phyloP scores from a whole-genome alignment of 495 filamentous ascomycete species.

The Parathielavia hyrcaniae region DNA sequence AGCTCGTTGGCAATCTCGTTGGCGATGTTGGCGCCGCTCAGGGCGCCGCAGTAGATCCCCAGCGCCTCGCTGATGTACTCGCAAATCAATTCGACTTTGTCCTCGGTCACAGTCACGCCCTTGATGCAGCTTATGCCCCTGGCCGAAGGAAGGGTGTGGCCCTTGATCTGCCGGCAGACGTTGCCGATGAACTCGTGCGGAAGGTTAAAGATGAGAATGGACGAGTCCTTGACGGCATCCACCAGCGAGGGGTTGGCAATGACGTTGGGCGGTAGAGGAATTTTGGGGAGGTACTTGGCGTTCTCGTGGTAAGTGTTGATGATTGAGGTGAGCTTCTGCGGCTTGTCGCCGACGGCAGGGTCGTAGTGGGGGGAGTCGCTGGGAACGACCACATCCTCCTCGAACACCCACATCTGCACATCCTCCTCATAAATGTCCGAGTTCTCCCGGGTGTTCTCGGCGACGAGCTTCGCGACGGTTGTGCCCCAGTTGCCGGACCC shows the following conservation, averaged over 20 bases:
- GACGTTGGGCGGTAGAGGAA: constrained; percentile 77
- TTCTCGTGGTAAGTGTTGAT: constrained; percentile 96
- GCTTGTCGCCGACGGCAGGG: constrained; percentile 41
- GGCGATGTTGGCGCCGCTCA: constrained; percentile 96
- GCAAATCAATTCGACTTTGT: constrained; percentile 81
- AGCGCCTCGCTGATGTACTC: constrained; percentile 86
- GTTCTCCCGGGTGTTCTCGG: constrained; percentile 78
- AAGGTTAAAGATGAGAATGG: constrained; percentile 92
- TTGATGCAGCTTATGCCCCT: constrained; percentile 97
- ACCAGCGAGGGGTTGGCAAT: constrained; percentile 82
- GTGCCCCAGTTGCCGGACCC: constrained; percentile 98
- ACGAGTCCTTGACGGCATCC: constrained; percentile 72
- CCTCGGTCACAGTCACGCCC: constrained; percentile 82
- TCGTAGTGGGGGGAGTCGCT: constrained; percentile 57
- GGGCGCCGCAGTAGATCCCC: constrained; percentile 93
- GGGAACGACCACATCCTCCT: constrained; percentile 76
- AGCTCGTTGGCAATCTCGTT: constrained; percentile 91
- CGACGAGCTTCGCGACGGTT: constrained; percentile 92
- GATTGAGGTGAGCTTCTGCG: constrained; percentile 78
- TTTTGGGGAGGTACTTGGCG: constrained; percentile 87
- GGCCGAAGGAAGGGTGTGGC: constrained; percentile 83
- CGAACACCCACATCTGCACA: constrained; percentile 96
- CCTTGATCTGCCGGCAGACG: constrained; percentile 78
- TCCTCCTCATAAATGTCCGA: constrained; percentile 74
- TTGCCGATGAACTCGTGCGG: constrained; percentile 95